Evolutionary conservation across 2,329 filamentous ascomycete genomes (phyloP), one percentile per base, ranked within the genome.

Genomic region (Epichloe coenophiala): DNA sequence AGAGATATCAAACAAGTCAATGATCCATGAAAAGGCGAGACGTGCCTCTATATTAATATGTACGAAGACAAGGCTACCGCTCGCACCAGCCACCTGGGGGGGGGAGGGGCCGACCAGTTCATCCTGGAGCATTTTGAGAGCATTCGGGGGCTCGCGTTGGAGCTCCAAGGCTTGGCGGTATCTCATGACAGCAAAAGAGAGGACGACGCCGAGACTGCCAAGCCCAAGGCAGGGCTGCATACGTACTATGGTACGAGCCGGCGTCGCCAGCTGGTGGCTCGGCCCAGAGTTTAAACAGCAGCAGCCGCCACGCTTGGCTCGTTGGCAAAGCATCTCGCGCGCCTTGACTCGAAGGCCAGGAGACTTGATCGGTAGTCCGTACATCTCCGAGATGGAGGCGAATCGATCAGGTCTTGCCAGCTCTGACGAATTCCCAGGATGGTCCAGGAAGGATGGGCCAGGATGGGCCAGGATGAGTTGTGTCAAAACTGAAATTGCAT

Each of bases 191-290:
- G 45, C 52, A 44, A 52, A 43, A 45, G 47, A 39, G 44, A 50
- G 44, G 47, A 47, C 50, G 49, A 54, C 49, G 54, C 55, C 55
- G 51, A 57, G 55, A 53, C 55, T 50, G 55, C 55, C 55, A 57
- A 57, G 55, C 47, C 55, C 49, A 48, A 45, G 48, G 19, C 47
- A 45, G 47, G 50, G 31, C 46, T 35, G 35, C 50, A 37, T 39
- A 41, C 17, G 17, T 17, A 17, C 17, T 17, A 17, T 17, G 17
- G 47, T 27, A 31, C 43, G 46, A 48, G 51, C 31, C 45, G 45
- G 19, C 37, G 27, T 45, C 27, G 36, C 41, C 41, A 48, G 45
- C 43, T 35, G 38, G 41, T 41, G 47, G 45, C 50, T 48, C 46
- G 44, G 39, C 49, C 19, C 17, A 33, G 44, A 45, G 45, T 17